These are phyloP conservation scores for Aphanomyces stellatus DNA, from an alignment of 352 stramenopile genomes.

Conservation along the genomic window DNA sequence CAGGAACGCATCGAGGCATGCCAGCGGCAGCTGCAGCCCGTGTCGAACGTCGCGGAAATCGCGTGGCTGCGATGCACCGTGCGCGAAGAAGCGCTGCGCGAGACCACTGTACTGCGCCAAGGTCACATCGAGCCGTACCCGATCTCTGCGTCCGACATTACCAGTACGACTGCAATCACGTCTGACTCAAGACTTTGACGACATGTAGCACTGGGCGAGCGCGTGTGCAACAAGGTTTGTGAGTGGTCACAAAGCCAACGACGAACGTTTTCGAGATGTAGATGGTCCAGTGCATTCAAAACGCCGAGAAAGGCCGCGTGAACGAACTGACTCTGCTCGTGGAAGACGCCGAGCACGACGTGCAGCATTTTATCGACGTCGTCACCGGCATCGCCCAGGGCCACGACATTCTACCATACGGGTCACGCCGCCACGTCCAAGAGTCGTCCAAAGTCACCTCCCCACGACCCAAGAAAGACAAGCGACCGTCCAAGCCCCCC, in stretches of 20 bases:
- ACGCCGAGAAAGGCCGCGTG: slow-evolving; percentile 9
- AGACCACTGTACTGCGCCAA: not conserved
- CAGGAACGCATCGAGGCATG: slow-evolving; percentile 40
- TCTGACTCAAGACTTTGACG: not conserved
- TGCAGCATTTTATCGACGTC: slow-evolving; percentile 4
- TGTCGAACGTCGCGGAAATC: slow-evolving; percentile 22
- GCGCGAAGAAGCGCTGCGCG: not conserved
- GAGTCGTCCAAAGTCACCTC: not conserved
- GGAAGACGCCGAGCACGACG: slow-evolving; percentile 12
- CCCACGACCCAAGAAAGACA: not conserved
- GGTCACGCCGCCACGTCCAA: no score
- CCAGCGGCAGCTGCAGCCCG: slow-evolving; percentile 28
- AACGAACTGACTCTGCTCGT: slow-evolving; percentile 2
- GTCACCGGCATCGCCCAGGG: not conserved
- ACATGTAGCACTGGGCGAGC: not conserved
- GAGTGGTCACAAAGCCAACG: not conserved
- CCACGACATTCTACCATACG: no score
- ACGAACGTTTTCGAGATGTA: slow-evolving; percentile 17
- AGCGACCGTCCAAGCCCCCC: not conserved
- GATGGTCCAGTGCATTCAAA: not conserved
- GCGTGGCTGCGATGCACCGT: slow-evolving; percentile 15
- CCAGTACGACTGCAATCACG: not conserved
- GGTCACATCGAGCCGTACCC: not conserved
- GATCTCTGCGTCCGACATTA: slow-evolving; percentile 7
- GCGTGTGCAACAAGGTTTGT: slow-evolving; percentile 12